phyloP scores from a whole-genome alignment of 129 eudicot species.

The Flaveria brownii region DNA sequence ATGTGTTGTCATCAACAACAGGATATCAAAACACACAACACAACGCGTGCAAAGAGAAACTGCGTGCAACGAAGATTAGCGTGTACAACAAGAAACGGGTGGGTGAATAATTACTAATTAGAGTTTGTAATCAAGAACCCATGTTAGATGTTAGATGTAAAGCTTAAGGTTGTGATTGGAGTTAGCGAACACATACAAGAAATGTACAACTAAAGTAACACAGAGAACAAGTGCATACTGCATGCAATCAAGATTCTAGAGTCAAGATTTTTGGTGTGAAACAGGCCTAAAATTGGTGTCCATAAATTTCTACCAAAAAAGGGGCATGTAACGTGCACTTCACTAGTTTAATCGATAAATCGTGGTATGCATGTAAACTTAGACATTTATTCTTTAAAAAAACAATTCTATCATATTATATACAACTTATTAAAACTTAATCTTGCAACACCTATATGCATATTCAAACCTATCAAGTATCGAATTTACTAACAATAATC shows the following conservation, averaged over 20 bases:
- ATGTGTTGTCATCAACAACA: constrained; percentile 8
- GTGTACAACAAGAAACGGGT: not conserved
- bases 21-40: not conserved
- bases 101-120: not conserved
- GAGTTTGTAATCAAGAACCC: constrained; percentile 1
- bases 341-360: constrained; percentile 4
- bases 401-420: not conserved
- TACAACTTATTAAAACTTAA: not conserved
- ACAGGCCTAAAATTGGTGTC: not conserved
- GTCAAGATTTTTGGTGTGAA: not conserved
- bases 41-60: constrained; percentile 12
- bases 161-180: not conserved
- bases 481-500: too few species aligned
- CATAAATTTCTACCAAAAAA: constrained; percentile 18
- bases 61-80: constrained; percentile 1
- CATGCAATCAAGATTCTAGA: constrained; percentile 9
- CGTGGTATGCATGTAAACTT: constrained; percentile 29
- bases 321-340: constrained; percentile 17
- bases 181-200: not conserved
- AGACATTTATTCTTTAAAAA: not conserved
- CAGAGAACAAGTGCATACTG: not conserved
- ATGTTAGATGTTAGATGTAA: not conserved
- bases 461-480: too few species aligned
- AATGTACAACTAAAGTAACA: not conserved
- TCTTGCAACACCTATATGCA: not conserved